Percentiles rank a stretch among this genome's conserved stretches.
phyloP scores from a whole-genome alignment of 2,329 filamentous ascomycete species.

The Paecilomyces formosus region DNA sequence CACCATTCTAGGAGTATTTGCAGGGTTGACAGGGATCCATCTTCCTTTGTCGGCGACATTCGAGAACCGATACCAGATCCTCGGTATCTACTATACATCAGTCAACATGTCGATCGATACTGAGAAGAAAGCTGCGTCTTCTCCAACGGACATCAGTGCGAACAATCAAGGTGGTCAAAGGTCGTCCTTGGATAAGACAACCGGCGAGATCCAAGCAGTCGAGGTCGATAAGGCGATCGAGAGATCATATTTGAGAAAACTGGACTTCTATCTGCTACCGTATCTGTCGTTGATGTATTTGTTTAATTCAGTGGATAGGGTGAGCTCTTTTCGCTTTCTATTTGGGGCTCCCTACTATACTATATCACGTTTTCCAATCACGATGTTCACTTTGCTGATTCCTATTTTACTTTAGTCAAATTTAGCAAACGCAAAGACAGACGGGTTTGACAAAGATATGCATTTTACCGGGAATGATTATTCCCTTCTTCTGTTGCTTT shows the following conservation, averaged over 20 bases:
- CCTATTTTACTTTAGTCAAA: neutral
- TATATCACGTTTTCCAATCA: neutral
- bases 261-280: neutral
- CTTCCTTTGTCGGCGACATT: neutral
- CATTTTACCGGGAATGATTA: slow-evolving; percentile 24
- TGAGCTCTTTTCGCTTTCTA: neutral
- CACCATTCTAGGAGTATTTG: neutral
- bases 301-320: neutral
- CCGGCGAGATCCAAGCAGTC: neutral
- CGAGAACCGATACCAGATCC: no score
- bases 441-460: slow-evolving; percentile 38
- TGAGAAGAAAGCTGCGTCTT: neutral
- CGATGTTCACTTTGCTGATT: neutral
- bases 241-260: neutral
- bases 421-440: slow-evolving; percentile 34
- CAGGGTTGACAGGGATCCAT: neutral
- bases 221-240: neutral
- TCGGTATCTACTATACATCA: neutral
- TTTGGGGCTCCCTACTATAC: neutral
- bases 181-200: neutral
- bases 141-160: neutral
- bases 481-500: slow-evolving; percentile 33
- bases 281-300: slow-evolving; percentile 1
- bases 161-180: neutral
- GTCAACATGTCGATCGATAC: neutral